Percentiles rank a stretch among this genome's conserved stretches.
These are phyloP conservation scores for Helotiales sp. DNA, from an alignment of 2,329 filamentous ascomycete species.

Conservation along the genomic window DNA sequence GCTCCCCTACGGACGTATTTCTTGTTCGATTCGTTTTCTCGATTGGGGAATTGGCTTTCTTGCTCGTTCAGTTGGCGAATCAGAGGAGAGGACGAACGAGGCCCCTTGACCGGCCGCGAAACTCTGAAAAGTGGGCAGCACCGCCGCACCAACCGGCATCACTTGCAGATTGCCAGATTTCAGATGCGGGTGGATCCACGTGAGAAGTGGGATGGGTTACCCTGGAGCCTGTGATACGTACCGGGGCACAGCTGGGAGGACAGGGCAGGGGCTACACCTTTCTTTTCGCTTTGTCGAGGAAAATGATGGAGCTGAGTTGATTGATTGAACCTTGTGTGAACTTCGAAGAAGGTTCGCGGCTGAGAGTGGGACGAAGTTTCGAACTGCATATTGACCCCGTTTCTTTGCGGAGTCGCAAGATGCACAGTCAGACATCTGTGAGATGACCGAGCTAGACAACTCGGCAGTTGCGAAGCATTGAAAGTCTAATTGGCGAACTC, in stretches of 20 bases:
- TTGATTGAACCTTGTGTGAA: too few species aligned
- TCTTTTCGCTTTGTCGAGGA: not conserved
- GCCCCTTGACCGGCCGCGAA: not conserved
- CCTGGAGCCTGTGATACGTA: not conserved
- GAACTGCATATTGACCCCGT: not conserved
- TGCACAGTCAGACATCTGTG: conserved; percentile 10
- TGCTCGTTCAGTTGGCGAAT: conserved; percentile 10
- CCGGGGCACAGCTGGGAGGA: not conserved
- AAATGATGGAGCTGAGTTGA: not conserved
- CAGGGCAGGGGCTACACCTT: not conserved
- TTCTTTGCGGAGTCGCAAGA: not conserved
- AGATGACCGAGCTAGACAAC: not conserved
- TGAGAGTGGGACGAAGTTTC: not conserved
- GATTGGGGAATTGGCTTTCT: not conserved
- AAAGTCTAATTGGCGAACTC: not conserved
- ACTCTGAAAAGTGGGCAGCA: conserved; percentile 3
- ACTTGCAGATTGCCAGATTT: too few species aligned
- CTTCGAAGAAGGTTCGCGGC: not conserved
- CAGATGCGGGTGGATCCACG: not conserved
- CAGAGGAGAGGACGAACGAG: not conserved
- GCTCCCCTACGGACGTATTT: too few species aligned
- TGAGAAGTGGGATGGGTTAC: not conserved
- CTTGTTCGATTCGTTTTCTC: not conserved
- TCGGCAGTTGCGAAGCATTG: conserved; percentile 4
- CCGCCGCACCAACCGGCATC: too few species aligned